Evolutionary conservation across 1,139 yeast species (phyloP), one percentile per base, ranked within the genome.

Genomic region (Zygotorulaspora mrakii): DNA sequence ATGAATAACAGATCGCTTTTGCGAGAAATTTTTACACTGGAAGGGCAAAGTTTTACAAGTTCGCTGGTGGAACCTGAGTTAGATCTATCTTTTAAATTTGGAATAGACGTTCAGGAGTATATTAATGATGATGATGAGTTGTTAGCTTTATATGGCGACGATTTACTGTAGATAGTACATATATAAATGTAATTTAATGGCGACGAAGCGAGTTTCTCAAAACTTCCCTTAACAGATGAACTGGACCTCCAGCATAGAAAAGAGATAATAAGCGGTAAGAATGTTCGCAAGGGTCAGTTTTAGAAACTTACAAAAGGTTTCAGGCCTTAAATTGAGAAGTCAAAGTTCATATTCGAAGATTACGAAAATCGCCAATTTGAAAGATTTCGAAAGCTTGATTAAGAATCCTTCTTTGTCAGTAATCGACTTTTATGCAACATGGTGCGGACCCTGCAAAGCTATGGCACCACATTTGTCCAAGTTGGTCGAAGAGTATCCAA

Each of bases 361-460:
- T 16, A 40, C 48, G 6, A 48, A 51, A 18, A 14, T 53, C 33
- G 35, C 35, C 4, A 28, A 37, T 24, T 53, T 65, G 31, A 57
- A 68, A 38, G 78, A 76, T 52, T 79, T 79, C 59, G 65, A 69
- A 26, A 67, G 66, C 20, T 41, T 41, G 11, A 70, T 75, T 31
- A 69, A 76, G 48, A 57, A 64, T 39, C 66, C 69, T 55, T 70
- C 70, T 33, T 69, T 81, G 52, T 78, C 83, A 32, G 76, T 85
- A 26, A 82, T 86, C 47, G 95, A 87, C 64, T 87, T 85, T 64
- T 82, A 75, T 59, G 96, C 95, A 39, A 76, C 82, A 37, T 87
- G 96, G 96, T 87, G 96, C 68, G 95, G 91, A 40, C 96, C 96
- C 31, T 87, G 96, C 69, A 83, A 82, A 65, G 84, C 84, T 58